A percentile compares a stretch with the other conserved stretches of the same genome.
These are phyloP conservation scores for Helianthus tuberosus DNA, from an alignment of 129 eudicot species.

Conservation along the genomic window DNA sequence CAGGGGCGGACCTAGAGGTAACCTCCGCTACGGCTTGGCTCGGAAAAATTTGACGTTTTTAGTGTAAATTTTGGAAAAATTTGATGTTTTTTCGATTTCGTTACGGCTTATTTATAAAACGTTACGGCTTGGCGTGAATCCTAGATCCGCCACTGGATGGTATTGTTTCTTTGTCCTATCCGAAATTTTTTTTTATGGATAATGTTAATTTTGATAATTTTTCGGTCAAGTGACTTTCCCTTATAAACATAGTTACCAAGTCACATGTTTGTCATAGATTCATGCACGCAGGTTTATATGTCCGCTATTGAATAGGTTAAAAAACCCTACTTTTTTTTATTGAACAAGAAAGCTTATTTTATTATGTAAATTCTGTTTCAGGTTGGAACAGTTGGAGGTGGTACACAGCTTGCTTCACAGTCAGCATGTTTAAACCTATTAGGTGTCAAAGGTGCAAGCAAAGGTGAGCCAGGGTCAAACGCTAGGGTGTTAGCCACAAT, in stretches of 20 bases:
- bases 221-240: too few species aligned
- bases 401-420: conserved; percentile 62
- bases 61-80: too few species aligned
- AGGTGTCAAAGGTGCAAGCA: conserved; percentile 60
- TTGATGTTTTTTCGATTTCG: too few species aligned
- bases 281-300: conserved; percentile 18
- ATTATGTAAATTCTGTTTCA: conserved; percentile 23
- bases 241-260: not conserved
- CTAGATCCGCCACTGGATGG: too few species aligned
- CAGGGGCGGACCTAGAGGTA: too few species aligned
- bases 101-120: too few species aligned
- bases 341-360: not conserved
- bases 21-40: too few species aligned
- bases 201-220: too few species aligned
- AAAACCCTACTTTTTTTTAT: not conserved
- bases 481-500: conserved; percentile 47
- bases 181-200: too few species aligned
- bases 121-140: too few species aligned
- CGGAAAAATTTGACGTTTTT: too few species aligned
- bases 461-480: conserved; percentile 46
- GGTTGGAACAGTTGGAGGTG: conserved; percentile 70
- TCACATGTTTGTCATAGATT: conserved; percentile 27
- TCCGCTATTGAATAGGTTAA: not conserved
- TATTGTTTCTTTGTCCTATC: too few species aligned
- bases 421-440: conserved; percentile 57